These are phyloP conservation scores for Lichtheimia ornata DNA, from an alignment of 371 early-diverging fungal genomes.

Conservation along the genomic window DNA sequence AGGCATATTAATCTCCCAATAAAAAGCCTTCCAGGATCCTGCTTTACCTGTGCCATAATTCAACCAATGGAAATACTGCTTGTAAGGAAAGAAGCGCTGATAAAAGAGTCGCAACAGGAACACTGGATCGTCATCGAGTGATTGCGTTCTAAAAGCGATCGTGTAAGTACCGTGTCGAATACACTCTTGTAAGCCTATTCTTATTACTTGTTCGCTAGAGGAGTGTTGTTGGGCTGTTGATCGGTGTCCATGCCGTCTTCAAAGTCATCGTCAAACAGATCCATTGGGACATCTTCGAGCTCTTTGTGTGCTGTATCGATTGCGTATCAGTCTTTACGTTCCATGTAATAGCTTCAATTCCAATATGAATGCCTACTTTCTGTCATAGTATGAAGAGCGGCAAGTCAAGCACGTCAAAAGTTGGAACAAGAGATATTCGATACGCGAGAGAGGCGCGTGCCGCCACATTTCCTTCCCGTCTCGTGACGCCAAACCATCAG, in stretches of 20 bases:
- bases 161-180: not conserved
- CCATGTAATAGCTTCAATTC: no score
- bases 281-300: constrained; percentile 20
- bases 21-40: not conserved
- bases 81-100: constrained; percentile 82
- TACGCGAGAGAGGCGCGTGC: no score
- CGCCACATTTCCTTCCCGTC: no score
- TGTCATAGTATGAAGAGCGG: no score
- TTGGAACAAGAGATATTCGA: no score
- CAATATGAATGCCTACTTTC: no score
- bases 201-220: constrained; percentile 16
- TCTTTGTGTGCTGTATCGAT: constrained; percentile 9
- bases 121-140: constrained; percentile 25
- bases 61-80: constrained; percentile 80
- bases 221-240: constrained; percentile 24
- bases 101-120: constrained; percentile 76
- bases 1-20: not conserved
- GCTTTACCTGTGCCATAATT: constrained; percentile 70
- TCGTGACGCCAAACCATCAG: no score
- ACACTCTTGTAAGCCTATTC: not conserved
- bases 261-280: constrained; percentile 23
- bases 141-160: constrained; percentile 1
- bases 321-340: no score
- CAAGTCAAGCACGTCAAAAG: no score
- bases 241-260: constrained; percentile 13